Evolutionary conservation across 2,329 filamentous ascomycete species (phyloP), one percentile per base, ranked within the genome.

Genomic region (Aspergillus transmontanensis): DNA sequence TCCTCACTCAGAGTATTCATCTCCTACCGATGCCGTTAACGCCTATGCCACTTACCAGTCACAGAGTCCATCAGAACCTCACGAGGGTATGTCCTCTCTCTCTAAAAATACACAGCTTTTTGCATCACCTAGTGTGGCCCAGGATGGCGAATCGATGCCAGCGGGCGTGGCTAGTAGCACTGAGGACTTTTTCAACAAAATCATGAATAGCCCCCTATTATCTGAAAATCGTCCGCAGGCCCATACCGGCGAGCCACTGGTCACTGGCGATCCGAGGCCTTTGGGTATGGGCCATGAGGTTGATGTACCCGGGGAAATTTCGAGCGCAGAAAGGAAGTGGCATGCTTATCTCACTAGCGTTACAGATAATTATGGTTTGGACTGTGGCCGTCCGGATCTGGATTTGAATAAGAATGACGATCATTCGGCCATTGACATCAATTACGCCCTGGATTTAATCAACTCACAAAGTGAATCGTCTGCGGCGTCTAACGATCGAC

Each of bases 331-430:
- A 51, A 72, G 59, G 57, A 75, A 73, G 62, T 75, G 73, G 74
- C 69, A 73, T 4, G 67, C 70, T 5, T 74, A 76, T 63, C 67
- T 76, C 26, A 76, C 67, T 7, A 75, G 68, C 21, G 73, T 76
- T n/a, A 73, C 72, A 9, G 73, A 78, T 36, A 76, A 78, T 59
- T 93, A 91, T 73, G 91, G 92, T 6, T 85, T 90, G 64, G 92
- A 94, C 71, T 82, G 86, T 61, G 92, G 91, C 0, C 82, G 87
- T 64, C 84, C 84, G 11, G 91, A 94, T 76, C 78, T 87, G 23
- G 91, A 94, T 69, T 79, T 91, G 1, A 87, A 87, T 32, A 86
- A 84, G 57, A 94, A 94, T 69, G 86, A 93, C 71, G 91, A 94
- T 68, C 78, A 80, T 34, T 85, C 85, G 57, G 90, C 90, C 19